Evolutionary conservation across 306 rosid genomes (phyloP).

Genomic region (Macrotyloma uniflorum): DNA sequence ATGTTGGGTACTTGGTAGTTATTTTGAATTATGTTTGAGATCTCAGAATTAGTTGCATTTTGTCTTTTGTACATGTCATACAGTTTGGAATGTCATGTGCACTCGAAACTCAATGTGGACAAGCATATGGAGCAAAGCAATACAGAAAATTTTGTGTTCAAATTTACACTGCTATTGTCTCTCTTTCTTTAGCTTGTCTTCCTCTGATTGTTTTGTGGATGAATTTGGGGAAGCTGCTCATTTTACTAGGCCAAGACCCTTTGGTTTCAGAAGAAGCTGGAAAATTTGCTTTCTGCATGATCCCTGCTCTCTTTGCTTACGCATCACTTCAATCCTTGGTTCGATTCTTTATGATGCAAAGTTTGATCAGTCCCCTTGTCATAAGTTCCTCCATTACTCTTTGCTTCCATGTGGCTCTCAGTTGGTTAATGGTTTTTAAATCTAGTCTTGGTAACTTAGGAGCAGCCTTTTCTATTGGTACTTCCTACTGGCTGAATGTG

Average conservation of each 20-base stretch:
- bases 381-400: conserved; percentile 53
- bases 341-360: conserved; percentile 69
- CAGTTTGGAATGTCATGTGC: conserved; percentile 78
- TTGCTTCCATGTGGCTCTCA: conserved; percentile 62
- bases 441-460: conserved; percentile 63
- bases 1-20: not conserved
- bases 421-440: conserved; percentile 78
- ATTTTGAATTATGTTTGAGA: not conserved
- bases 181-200: conserved; percentile 57
- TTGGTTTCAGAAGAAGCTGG: conserved; percentile 75
- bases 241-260: conserved; percentile 82
- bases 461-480: conserved; percentile 74
- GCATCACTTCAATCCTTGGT: conserved; percentile 66
- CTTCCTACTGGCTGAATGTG: conserved; percentile 85
- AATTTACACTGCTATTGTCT: conserved; percentile 58
- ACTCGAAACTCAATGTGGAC: conserved; percentile 69
- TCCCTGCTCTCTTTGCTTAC: conserved; percentile 83
- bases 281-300: conserved; percentile 57
- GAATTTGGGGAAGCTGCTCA: conserved; percentile 56
- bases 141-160: conserved; percentile 60
- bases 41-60: not conserved
- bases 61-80: conserved; percentile 14
- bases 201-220: conserved; percentile 73
- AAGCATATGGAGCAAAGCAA: conserved; percentile 71
- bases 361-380: conserved; percentile 63